Percentiles rank a stretch among this genome's conserved stretches.
phyloP scores from a whole-genome alignment of 169 alveolate species.

The Eimeria brunetti region DNA sequence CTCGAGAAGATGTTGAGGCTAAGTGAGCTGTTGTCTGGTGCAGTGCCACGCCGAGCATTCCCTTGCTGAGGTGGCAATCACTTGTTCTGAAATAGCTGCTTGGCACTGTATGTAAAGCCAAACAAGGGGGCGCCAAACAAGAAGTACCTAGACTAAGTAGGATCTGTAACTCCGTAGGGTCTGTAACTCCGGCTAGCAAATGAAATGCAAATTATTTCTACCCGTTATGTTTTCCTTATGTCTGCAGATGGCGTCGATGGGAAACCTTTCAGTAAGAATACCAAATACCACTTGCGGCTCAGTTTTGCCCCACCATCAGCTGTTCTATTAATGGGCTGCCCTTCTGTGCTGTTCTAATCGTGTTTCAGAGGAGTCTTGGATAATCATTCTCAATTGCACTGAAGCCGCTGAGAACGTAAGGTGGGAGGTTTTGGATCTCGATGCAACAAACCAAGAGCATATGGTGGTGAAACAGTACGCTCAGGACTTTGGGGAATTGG shows the following conservation, averaged over 20 bases:
- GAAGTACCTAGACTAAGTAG: background rate
- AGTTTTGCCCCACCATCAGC: background rate
- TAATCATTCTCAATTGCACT: constrained; percentile 43
- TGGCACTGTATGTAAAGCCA: background rate
- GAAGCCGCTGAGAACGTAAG: constrained; percentile 7
- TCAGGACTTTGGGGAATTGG: constrained; percentile 40
- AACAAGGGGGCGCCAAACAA: background rate
- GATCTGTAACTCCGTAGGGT: background rate
- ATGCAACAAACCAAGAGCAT: background rate
- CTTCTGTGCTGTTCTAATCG: background rate
- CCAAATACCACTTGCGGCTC: background rate
- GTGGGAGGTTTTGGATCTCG: constrained; percentile 66
- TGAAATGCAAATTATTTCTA: background rate
- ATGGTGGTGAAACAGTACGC: constrained; percentile 42
- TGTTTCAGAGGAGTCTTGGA: constrained; percentile 64
- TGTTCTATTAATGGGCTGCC: background rate
- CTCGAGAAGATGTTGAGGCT: constrained; percentile 40
- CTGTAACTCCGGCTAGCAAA: background rate
- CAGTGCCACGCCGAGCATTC: background rate
- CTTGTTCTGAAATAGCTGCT: background rate
- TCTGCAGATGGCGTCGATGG: constrained; percentile 71
- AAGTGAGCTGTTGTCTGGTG: constrained; percentile 7
- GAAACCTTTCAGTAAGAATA: constrained; percentile 46
- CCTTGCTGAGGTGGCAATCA: background rate
- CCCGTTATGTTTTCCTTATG: background rate